phyloP scores from a whole-genome alignment of 331 rosid species.

The Arachis monticola region DNA sequence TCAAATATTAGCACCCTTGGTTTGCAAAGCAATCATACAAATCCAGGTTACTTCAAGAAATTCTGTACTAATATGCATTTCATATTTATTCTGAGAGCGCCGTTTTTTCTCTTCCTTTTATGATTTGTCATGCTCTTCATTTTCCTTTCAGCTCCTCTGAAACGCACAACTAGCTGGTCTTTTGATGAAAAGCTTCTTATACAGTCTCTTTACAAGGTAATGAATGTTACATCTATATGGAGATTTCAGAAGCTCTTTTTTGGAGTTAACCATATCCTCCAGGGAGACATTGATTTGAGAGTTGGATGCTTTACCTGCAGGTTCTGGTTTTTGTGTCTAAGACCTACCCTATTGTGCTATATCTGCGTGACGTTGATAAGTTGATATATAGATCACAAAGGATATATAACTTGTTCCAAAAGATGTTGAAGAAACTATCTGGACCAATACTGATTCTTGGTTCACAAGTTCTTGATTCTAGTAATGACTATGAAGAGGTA shows the following conservation, averaged over 20 bases:
- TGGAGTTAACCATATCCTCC: conserved; percentile 16
- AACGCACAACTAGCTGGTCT: conserved; percentile 85
- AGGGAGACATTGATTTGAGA: conserved; percentile 11
- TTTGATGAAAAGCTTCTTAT: conserved; percentile 88
- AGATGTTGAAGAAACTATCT: conserved; percentile 79
- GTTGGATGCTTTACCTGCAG: conserved; percentile 49
- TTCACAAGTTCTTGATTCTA: conserved; percentile 62
- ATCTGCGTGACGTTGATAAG: conserved; percentile 79
- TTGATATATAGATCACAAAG: conserved; percentile 67
- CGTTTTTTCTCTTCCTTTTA: conserved; percentile 2
- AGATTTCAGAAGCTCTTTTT: conserved; percentile 9
- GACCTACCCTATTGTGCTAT: conserved; percentile 76
- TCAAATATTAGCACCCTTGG: conserved; percentile 75
- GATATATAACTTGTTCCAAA: conserved; percentile 75
- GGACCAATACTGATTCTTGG: conserved; percentile 89
- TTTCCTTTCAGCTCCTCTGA: conserved; percentile 60
- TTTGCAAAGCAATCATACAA: conserved; percentile 52
- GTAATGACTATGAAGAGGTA: conserved; percentile 59
- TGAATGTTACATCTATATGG: conserved; percentile 16
- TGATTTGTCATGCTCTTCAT: conserved; percentile 1
- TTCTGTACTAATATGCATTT: background rate
- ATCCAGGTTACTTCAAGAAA: conserved; percentile 54
- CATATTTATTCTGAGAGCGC: background rate
- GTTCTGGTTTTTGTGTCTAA: conserved; percentile 74
- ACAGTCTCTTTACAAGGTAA: conserved; percentile 85